A percentile compares a stretch with the other conserved stretches of the same genome.
Conservation (phyloP, 306 rosid species). For the Abrus precatorius region DNA sequence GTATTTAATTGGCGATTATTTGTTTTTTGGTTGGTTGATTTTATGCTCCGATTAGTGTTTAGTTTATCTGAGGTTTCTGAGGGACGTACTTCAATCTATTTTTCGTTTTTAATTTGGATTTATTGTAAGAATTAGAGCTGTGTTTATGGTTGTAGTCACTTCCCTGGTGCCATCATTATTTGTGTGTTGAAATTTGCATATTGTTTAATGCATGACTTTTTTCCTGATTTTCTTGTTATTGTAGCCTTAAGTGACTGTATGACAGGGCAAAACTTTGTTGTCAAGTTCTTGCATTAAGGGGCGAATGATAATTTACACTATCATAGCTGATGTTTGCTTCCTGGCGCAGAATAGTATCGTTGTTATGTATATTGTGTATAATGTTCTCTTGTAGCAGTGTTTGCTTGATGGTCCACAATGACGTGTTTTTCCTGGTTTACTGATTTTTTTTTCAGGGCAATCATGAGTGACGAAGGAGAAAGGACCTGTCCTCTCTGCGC, state of each 20-base stretch:
- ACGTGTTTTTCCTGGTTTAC: conserved; percentile 15
- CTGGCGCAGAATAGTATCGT: not conserved
- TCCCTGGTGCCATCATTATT: not conserved
- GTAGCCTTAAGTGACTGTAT: conserved; percentile 27
- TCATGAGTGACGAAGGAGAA: conserved; percentile 98
- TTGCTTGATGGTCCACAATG: conserved; percentile 20
- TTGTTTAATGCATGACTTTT: not conserved
- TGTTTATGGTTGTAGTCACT: conserved; percentile 41
- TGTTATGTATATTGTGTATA: conserved; percentile 13
- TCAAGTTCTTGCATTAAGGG: conserved; percentile 3
- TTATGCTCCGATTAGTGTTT: conserved; percentile 39
- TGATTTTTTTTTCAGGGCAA: conserved; percentile 52
- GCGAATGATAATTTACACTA: not conserved
- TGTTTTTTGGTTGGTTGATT: conserved; percentile 8
- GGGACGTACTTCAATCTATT: not conserved
- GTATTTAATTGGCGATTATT: conserved; percentile 42
- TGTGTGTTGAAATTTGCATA: conserved; percentile 10
- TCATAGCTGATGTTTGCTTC: not conserved
- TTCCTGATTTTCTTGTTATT: not conserved
- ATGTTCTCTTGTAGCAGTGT: not conserved
- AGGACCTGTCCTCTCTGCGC: conserved; percentile 99
- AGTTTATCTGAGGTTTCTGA: conserved; percentile 49
- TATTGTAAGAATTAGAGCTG: conserved; percentile 12
- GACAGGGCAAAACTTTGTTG: not conserved
- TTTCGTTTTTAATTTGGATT: conserved; percentile 9